Conservation (phyloP, 192 early-diverging fungal species). For the Obelidium mucronatum region DNA sequence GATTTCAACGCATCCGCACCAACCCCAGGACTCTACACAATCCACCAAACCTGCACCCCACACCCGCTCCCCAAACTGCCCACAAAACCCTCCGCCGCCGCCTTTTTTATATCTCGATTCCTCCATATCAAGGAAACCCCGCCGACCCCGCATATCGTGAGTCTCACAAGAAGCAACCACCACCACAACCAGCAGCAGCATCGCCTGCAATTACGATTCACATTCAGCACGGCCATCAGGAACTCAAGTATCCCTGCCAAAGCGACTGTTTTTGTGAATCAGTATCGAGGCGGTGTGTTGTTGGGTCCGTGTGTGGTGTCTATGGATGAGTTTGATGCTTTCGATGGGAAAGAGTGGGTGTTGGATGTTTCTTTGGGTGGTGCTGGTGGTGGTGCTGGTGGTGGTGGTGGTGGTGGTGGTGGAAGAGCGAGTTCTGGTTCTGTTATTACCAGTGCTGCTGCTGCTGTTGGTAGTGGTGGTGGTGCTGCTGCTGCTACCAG, state of each 20-base stretch:
- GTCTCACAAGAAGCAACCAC: not conserved
- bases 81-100: not conserved
- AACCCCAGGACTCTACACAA: not conserved
- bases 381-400: too few relatives aligned
- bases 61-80: not conserved
- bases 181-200: not conserved
- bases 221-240: not conserved
- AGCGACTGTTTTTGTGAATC: not conserved
- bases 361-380: too few relatives aligned
- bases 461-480: too few relatives aligned
- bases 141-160: not conserved
- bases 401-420: too few relatives aligned
- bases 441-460: too few relatives aligned
- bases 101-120: not conserved
- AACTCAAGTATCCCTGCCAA: not conserved
- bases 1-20: not conserved
- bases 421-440: too few relatives aligned
- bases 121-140: slow-evolving; percentile 6
- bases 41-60: not conserved
- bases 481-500: too few relatives aligned
- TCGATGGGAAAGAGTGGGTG: slow-evolving; percentile 1
- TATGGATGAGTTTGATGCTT: not conserved
- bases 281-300: not conserved
- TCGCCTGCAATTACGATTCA: not conserved
- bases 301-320: not conserved